Evolutionary conservation across 2,329 filamentous ascomycete genomes (phyloP).

Genomic region (Curvularia verruculosa): DNA sequence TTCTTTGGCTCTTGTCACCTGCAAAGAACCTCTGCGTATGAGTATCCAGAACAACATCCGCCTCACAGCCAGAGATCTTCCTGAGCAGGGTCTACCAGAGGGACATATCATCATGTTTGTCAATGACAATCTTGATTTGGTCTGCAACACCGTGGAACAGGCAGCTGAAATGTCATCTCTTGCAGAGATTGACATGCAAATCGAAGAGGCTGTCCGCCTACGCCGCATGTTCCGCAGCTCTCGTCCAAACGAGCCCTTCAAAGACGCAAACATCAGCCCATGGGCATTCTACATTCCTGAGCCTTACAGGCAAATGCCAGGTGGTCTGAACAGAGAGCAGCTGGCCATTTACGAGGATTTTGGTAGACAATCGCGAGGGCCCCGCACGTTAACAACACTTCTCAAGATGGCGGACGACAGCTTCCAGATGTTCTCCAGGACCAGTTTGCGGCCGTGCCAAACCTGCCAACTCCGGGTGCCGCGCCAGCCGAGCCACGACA

Average conservation of each 20-base stretch:
- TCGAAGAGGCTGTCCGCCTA: constrained; percentile 78
- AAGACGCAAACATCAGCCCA: constrained; percentile 79
- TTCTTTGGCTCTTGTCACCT: constrained; percentile 94
- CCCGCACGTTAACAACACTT: constrained; percentile 61
- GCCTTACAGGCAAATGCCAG: constrained; percentile 84
- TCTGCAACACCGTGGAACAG: constrained; percentile 92
- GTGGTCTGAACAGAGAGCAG: constrained; percentile 87
- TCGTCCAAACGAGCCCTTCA: constrained; percentile 82
- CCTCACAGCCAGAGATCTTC: constrained; percentile 71
- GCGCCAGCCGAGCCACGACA: constrained; percentile 66
- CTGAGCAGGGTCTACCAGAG: constrained; percentile 79
- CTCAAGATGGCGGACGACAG: constrained; percentile 65
- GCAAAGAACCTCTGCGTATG: constrained; percentile 93
- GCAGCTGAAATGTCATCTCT: constrained; percentile 92
- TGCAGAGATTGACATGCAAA: constrained; percentile 92
- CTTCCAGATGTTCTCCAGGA: constrained; percentile 68
- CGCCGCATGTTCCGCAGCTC: constrained; percentile 77
- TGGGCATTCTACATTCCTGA: constrained; percentile 95
- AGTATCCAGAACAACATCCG: constrained; percentile 98
- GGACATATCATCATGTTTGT: constrained; percentile 98
- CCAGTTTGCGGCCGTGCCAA: constrained; percentile 64
- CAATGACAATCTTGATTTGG: constrained; percentile 93
- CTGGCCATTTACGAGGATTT: constrained; percentile 98
- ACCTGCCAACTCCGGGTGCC: constrained; percentile 67
- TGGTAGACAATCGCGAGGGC: constrained; percentile 78